A percentile compares a stretch with the other conserved stretches of the same genome.
Conservation (phyloP, 1,284 basidiomycete genomes). For the Neonothopanus nambi region DNA sequence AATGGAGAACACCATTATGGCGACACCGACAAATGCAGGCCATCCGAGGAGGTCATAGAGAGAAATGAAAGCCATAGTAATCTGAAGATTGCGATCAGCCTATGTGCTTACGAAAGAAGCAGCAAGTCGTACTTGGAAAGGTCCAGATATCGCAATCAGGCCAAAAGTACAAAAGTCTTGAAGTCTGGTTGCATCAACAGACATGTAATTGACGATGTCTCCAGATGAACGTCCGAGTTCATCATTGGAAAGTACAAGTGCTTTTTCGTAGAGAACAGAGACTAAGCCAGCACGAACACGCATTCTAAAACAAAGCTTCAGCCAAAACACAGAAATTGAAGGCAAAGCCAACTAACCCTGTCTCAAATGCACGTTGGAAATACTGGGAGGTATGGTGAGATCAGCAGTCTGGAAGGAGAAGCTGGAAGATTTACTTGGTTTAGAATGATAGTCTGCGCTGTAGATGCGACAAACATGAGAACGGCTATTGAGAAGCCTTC, state of each 20-base stretch:
- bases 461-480: conserved; percentile 79
- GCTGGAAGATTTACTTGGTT: conserved; percentile 66
- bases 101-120: not conserved
- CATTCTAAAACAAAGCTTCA: conserved; percentile 50
- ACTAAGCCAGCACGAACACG: conserved; percentile 88
- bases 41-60: conserved; percentile 89
- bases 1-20: conserved; percentile 83
- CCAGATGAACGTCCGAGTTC: conserved; percentile 82
- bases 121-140: conserved; percentile 52
- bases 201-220: conserved; percentile 94
- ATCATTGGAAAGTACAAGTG: conserved; percentile 82
- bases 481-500: conserved; percentile 78
- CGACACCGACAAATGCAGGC: conserved; percentile 91
- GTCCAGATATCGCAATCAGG: conserved; percentile 68
- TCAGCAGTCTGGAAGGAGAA: not conserved
- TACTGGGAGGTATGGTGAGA: conserved; percentile 47
- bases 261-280: conserved; percentile 84
- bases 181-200: conserved; percentile 81
- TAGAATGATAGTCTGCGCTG: conserved; percentile 79
- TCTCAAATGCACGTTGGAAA: conserved; percentile 80
- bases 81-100: conserved; percentile 41
- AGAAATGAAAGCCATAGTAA: conserved; percentile 86
- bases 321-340: not conserved
- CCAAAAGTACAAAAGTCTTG: conserved; percentile 88
- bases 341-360: conserved; percentile 47